Conservation (phyloP, 108 stramenopile genomes). For the Craspedostauros australis region DNA sequence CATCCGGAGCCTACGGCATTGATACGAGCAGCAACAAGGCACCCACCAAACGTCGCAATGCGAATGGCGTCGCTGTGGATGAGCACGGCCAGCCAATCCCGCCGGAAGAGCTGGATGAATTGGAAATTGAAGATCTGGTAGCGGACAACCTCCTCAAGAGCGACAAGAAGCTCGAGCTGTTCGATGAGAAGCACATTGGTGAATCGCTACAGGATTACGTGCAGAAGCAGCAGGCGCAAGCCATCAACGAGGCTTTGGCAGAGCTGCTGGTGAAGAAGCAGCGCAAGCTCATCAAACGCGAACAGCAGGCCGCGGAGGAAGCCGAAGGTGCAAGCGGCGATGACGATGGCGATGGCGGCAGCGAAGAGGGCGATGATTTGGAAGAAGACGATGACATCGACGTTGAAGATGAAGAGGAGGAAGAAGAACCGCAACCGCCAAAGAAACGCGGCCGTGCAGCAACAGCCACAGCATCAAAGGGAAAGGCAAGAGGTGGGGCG, state of each 20-base stretch:
- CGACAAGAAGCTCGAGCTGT: constrained; percentile 66
- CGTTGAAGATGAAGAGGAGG: background rate
- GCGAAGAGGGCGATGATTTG: background rate
- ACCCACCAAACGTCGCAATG: constrained; percentile 5
- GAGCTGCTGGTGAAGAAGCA: constrained; percentile 46
- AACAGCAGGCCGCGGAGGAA: background rate
- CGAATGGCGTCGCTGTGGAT: constrained; percentile 6
- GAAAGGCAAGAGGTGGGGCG: background rate
- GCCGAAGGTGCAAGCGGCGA: background rate
- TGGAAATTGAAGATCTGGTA: constrained; percentile 82
- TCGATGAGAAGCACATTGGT: constrained; percentile 52
- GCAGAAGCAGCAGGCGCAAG: constrained; percentile 50
- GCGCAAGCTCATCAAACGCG: constrained; percentile 26
- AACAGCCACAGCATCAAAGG: constrained; percentile 1
- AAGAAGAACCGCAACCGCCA: background rate
- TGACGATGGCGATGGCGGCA: background rate
- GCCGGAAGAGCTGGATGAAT: constrained; percentile 75
- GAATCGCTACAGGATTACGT: constrained; percentile 88
- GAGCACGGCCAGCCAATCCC: constrained; percentile 51
- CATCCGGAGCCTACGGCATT: too few species aligned
- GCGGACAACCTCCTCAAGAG: constrained; percentile 50
- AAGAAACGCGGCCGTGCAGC: background rate
- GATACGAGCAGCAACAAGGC: too few species aligned
- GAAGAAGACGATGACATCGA: background rate
- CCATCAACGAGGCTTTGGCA: constrained; percentile 55